Evolutionary conservation across 805 yeast genomes (phyloP).

Genomic region (Metschnikowia lochheadii): DNA sequence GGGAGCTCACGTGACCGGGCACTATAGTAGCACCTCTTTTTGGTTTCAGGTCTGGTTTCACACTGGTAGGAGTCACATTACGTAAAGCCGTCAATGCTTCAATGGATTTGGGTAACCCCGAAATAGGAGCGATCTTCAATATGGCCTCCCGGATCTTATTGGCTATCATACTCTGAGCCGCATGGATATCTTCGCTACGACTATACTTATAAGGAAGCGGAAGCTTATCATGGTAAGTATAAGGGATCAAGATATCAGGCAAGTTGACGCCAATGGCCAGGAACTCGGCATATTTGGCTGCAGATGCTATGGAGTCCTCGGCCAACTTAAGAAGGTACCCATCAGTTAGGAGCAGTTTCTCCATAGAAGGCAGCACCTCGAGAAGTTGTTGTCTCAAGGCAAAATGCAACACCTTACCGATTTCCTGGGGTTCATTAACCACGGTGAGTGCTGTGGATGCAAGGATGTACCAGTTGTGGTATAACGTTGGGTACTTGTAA

Average conservation of each 20-base stretch:
- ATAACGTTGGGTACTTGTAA: slow-evolving; percentile 49
- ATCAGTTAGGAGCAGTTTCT: slow-evolving; percentile 30
- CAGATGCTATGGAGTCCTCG: slow-evolving; percentile 36
- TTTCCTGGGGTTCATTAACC: slow-evolving; percentile 77
- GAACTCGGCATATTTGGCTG: slow-evolving; percentile 36
- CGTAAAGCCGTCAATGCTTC: slow-evolving; percentile 67
- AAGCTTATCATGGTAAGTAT: slow-evolving; percentile 33
- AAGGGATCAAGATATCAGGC: slow-evolving; percentile 41
- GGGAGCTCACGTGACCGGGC: slow-evolving; percentile 35
- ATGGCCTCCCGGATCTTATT: slow-evolving; percentile 70
- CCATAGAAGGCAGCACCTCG: slow-evolving; percentile 23
- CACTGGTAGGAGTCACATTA: slow-evolving; percentile 56
- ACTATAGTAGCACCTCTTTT: slow-evolving; percentile 27
- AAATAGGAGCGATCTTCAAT: slow-evolving; percentile 71
- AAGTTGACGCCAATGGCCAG: slow-evolving; percentile 39
- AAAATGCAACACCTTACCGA: slow-evolving; percentile 70
- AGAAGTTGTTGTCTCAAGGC: slow-evolving; percentile 48
- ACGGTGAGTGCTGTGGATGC: slow-evolving; percentile 81
- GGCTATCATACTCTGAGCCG: slow-evolving; percentile 36
- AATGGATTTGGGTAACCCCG: slow-evolving; percentile 82
- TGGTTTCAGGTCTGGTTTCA: slow-evolving; percentile 18
- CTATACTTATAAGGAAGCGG: slow-evolving; percentile 35
- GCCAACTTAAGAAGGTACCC: slow-evolving; percentile 33
- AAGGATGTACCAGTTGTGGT: slow-evolving; percentile 65
- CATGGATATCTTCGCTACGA: slow-evolving; percentile 32